Conservation (phyloP, 345 rosid species). For the Citrus sinensis region DVS_A1.0 CM039168.1:343501-344000, state of each 20-base stretch:
- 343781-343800: background rate
- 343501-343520: conserved; percentile 90
- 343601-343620: conserved; percentile 63
- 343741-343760: background rate
- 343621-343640: conserved; percentile 90
- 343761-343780: background rate
- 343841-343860: background rate
- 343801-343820: background rate
- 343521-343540: conserved; percentile 89
- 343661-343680: conserved; percentile 79
- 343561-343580: conserved; percentile 96
- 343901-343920: background rate
- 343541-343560: conserved; percentile 98
- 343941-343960: conserved; percentile 17
- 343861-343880: too few relatives aligned
- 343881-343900: too few relatives aligned
- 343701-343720: background rate
- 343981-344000: conserved; percentile 89
- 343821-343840: background rate
- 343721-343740: background rate
- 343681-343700: background rate
- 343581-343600: conserved; percentile 88
- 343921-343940: background rate
- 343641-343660: conserved; percentile 91
- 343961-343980: conserved; percentile 64